These are phyloP conservation scores for Deinandra increscens DNA, from an alignment of 129 eudicot genomes.

Conservation along the genomic window DNA sequence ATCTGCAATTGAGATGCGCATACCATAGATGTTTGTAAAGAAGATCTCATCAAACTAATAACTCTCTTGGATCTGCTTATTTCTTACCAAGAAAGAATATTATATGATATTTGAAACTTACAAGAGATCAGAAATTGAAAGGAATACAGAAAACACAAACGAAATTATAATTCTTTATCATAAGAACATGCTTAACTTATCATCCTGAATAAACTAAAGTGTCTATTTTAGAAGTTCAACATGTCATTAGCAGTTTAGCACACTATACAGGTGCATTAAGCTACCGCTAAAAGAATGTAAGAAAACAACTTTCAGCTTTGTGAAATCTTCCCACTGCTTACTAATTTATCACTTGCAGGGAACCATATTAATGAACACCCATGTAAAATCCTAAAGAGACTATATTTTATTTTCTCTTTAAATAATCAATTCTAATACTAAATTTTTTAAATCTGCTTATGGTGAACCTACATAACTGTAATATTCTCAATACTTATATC, in stretches of 20 bases:
- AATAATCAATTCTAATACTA: not conserved
- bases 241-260: constrained; percentile 3
- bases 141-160: not conserved
- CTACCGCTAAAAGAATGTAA: not conserved
- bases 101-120: not conserved
- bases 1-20: not conserved
- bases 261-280: not conserved
- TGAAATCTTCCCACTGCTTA: not conserved
- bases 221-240: not conserved
- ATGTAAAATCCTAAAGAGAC: not conserved
- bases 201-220: not conserved
- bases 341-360: not conserved
- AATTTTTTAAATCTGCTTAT: not conserved
- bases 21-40: constrained; percentile 70
- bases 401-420: not conserved
- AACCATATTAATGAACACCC: not conserved
- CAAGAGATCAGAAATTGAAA: not conserved
- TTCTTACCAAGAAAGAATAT: constrained; percentile 38
- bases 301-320: not conserved
- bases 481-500: not conserved
- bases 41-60: constrained; percentile 77
- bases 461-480: constrained; percentile 9
- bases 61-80: constrained; percentile 59
- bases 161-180: not conserved
- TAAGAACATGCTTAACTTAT: not conserved